phyloP scores from a whole-genome alignment of 371 early-diverging fungal species.

The Mucor plumbeus region DNA sequence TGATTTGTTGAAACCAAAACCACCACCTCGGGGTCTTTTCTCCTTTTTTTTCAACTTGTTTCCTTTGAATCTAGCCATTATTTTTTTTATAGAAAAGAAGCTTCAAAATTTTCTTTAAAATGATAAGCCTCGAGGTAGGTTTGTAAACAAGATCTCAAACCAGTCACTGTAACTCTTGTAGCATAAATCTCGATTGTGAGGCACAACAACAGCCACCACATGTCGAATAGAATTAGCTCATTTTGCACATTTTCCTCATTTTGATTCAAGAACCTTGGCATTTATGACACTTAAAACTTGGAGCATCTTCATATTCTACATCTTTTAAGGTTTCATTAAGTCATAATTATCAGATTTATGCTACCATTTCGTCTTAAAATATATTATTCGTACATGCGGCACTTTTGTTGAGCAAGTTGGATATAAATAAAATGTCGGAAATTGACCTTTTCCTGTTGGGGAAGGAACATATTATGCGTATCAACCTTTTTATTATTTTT shows the following conservation, averaged over 20 bases:
- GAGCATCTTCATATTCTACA: no score
- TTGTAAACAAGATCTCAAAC: neutral
- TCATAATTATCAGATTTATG: no score
- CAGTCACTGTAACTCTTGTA: no score
- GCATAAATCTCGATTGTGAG: neutral
- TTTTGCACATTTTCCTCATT: neutral
- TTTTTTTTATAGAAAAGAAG: neutral
- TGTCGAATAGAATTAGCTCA: neutral
- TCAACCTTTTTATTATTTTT: no score
- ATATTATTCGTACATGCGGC: neutral
- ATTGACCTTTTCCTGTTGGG: neutral
- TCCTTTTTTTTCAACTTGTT: constrained; percentile 8
- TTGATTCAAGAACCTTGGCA: no score
- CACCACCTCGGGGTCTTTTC: constrained; percentile 8
- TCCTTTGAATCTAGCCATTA: constrained; percentile 2
- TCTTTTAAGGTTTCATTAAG: neutral
- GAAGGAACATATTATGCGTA: neutral
- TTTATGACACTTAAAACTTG: no score
- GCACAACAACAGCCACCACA: neutral
- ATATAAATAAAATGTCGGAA: neutral
- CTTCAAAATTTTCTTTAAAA: neutral
- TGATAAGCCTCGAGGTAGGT: neutral
- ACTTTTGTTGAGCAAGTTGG: neutral
- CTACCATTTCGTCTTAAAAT: no score
- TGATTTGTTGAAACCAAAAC: constrained; percentile 12